These are phyloP conservation scores for Casaregolazyma suthepensis DNA, from an alignment of 1,139 yeast genomes.

Conservation along the genomic window DNA sequence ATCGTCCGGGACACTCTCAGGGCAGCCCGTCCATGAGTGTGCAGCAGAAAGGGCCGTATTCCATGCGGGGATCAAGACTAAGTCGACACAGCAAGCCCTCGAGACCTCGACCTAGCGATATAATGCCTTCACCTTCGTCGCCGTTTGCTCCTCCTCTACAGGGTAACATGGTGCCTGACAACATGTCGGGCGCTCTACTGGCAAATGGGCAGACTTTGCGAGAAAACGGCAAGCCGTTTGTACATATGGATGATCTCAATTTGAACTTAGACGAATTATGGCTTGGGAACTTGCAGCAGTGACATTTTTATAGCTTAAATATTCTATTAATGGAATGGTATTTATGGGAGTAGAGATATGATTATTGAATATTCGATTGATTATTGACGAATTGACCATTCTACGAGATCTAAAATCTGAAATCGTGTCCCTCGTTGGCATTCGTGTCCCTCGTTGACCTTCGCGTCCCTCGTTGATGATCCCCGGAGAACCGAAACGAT, in stretches of 20 bases:
- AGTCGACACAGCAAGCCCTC: background rate
- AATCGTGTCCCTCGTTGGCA: too few species aligned
- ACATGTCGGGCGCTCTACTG: background rate
- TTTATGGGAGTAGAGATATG: background rate
- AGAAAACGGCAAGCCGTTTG: conserved; percentile 7
- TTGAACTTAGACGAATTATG: conserved; percentile 11
- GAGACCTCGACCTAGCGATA: background rate
- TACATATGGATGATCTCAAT: conserved; percentile 12
- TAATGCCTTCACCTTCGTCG: background rate
- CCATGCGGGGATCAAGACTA: background rate
- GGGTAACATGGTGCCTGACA: background rate
- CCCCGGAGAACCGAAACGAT: too few species aligned
- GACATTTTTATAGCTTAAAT: background rate
- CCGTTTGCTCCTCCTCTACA: background rate
- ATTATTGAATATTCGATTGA: too few species aligned
- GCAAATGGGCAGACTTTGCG: background rate
- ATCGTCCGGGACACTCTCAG: conserved; percentile 14
- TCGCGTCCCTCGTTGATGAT: too few species aligned
- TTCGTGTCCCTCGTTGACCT: too few species aligned
- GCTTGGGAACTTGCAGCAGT: conserved; percentile 5
- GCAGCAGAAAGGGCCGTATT: background rate
- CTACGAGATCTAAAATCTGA: too few species aligned
- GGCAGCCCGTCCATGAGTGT: background rate
- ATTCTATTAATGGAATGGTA: background rate
- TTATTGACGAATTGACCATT: too few species aligned